Evolutionary conservation across 75 land plant genomes (phyloP), one percentile per base, ranked within the genome.

Genomic region (Selaginella tamariscina): DNA sequence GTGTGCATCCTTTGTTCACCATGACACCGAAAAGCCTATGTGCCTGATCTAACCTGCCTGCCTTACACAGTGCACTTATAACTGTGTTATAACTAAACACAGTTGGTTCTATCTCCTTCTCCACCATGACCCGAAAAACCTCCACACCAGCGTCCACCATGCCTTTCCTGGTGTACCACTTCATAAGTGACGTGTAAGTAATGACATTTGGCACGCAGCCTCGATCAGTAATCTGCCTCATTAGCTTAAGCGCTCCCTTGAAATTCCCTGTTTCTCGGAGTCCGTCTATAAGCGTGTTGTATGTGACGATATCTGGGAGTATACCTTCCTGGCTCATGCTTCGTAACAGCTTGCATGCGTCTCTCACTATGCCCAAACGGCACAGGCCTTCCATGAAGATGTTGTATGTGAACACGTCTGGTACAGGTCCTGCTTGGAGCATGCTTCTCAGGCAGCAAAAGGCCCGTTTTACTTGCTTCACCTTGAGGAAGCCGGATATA

Each of bases 371-470:
- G n/a, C 21, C 27, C 8, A 2, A 9, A 8, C 26, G 23, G 26
- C 62, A 8, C 21, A 59, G n/a, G 24, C 62, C 62, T 23, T 59
- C 26, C 18, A 59, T 8, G 26, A 59, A 8, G 24, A 26, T 59
- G 26, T 59, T 59, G n/a, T 59, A 59, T n/a, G 62, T 59, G 62
- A 8, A 59, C n/a, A 59, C 21, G 26, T 59, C 62, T n/a, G 62
- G 62, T 5, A n/a, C 2, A 59, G 49, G 49, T 15, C 49, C 49
- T 39, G 49, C 15, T 39, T 15, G 5, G 11, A 15, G 11, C 49
- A 39, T 39, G 11, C 49, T 39, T 15, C 11, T 39, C 11, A 39
- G 15, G 11, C 5, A 5, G 5, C 15, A 5, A 15, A 39, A 5
- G 49, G 11, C 49, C 49, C 49, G 49, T 15, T 39, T 39, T 5